Conservation (phyloP, 2,329 filamentous ascomycete species). For the Neofusicoccum kwambonambiense region DNA sequence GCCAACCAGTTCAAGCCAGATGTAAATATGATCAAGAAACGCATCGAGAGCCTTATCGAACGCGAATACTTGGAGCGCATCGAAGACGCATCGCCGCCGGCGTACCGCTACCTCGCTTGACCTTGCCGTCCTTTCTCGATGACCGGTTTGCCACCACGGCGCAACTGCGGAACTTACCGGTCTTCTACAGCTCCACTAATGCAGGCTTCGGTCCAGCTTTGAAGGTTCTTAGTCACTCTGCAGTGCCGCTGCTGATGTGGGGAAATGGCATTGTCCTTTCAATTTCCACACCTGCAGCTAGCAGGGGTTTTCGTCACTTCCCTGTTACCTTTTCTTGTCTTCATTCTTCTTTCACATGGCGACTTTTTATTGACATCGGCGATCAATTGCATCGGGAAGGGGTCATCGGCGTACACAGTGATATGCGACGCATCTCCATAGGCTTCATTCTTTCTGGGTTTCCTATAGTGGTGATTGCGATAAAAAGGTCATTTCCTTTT, state of each 20-base stretch:
- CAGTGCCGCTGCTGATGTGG: neutral
- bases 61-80: slow-evolving; percentile 76
- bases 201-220: neutral
- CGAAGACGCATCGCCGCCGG: slow-evolving; percentile 61
- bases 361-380: neutral
- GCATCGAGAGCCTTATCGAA: slow-evolving; percentile 74
- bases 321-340: neutral
- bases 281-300: neutral
- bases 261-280: neutral
- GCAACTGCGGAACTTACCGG: neutral
- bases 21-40: slow-evolving; percentile 73
- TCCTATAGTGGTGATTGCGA: neutral
- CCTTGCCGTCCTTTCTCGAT: neutral
- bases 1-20: slow-evolving; percentile 71
- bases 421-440: neutral
- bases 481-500: neutral
- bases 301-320: neutral
- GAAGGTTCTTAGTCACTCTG: neutral
- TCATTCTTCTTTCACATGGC: neutral
- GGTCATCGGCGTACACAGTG: neutral
- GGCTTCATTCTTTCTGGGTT: neutral
- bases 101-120: slow-evolving; percentile 72
- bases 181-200: neutral
- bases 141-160: neutral
- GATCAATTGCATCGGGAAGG: neutral